Conservation (phyloP, 1,284 basidiomycete genomes). For the Ganoderma lucidum region DNA sequence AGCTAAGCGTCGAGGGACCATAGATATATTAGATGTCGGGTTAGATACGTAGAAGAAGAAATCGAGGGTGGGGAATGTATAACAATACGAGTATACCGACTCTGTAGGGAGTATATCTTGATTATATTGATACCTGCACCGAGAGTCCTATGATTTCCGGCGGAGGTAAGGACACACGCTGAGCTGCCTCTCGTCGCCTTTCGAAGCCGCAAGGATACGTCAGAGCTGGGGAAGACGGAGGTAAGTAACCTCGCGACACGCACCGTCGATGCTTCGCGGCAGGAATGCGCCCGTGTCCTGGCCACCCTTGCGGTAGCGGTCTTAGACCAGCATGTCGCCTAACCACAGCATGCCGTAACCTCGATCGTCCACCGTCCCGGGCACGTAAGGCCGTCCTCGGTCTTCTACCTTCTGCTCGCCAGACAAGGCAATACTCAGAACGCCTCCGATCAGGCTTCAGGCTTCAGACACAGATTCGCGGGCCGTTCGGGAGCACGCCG, state of each 20-base stretch:
- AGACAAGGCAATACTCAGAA: background rate
- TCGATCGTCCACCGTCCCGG: background rate
- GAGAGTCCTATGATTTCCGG: background rate
- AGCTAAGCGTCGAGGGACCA: conserved; percentile 9
- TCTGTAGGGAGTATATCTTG: background rate
- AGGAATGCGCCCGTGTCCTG: background rate
- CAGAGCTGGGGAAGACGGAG: background rate
- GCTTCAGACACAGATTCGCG: background rate
- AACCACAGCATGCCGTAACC: background rate
- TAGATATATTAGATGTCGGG: background rate
- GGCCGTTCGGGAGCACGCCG: background rate
- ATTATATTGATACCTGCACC: background rate
- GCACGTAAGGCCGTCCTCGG: background rate
- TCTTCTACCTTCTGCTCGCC: background rate
- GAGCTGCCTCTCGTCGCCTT: background rate
- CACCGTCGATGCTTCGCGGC: background rate
- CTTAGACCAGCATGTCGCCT: background rate
- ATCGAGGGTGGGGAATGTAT: too few relatives aligned
- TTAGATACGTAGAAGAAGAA: background rate
- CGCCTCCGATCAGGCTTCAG: background rate
- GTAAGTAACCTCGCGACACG: background rate
- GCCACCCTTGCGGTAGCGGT: background rate
- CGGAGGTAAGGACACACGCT: too few relatives aligned
- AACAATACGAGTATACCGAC: too few relatives aligned
- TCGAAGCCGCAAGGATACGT: background rate